Evolutionary conservation across 495 filamentous ascomycete species (phyloP).

Genomic region (Parathielavia hyrcaniae): DNA sequence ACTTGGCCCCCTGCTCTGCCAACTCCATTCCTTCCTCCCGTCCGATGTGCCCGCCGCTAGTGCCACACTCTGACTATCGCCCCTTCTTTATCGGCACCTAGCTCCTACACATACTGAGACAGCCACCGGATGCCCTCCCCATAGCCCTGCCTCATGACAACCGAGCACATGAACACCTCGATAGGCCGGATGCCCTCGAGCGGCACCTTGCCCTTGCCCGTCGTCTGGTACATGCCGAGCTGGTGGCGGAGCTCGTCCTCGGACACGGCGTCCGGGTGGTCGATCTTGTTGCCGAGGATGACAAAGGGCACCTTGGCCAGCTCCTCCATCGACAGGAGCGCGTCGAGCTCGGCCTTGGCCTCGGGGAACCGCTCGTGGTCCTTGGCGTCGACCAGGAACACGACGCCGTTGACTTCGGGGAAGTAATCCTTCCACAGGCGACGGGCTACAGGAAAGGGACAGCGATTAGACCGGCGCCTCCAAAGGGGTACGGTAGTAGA

Average conservation of each 20-base stretch:
- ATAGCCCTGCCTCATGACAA: constrained; percentile 93
- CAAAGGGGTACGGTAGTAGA: background rate
- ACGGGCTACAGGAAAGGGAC: constrained; percentile 53
- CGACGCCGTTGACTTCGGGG: constrained; percentile 95
- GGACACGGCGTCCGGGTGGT: constrained; percentile 88
- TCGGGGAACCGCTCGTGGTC: constrained; percentile 90
- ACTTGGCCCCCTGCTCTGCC: constrained; percentile 1
- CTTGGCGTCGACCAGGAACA: constrained; percentile 96
- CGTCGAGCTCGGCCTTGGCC: constrained; percentile 93
- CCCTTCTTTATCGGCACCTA: background rate
- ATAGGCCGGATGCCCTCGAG: constrained; percentile 92
- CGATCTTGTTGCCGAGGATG: constrained; percentile 96
- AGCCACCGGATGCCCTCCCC: constrained; percentile 75
- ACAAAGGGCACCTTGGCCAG: constrained; percentile 89
- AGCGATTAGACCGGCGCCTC: background rate
- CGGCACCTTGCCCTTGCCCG: constrained; percentile 94
- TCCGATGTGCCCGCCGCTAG: background rate
- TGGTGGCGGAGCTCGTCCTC: constrained; percentile 91
- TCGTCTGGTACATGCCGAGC: constrained; percentile 90
- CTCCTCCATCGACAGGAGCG: constrained; percentile 89
- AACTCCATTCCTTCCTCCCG: background rate
- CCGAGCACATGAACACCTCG: constrained; percentile 98
- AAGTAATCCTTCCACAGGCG: constrained; percentile 98
- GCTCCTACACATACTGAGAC: constrained; percentile 65
- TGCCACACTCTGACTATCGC: constrained; percentile 4